Evolutionary conservation across 1,284 basidiomycete genomes (phyloP).

Genomic region (Sporisorium scitamineum): DNA sequence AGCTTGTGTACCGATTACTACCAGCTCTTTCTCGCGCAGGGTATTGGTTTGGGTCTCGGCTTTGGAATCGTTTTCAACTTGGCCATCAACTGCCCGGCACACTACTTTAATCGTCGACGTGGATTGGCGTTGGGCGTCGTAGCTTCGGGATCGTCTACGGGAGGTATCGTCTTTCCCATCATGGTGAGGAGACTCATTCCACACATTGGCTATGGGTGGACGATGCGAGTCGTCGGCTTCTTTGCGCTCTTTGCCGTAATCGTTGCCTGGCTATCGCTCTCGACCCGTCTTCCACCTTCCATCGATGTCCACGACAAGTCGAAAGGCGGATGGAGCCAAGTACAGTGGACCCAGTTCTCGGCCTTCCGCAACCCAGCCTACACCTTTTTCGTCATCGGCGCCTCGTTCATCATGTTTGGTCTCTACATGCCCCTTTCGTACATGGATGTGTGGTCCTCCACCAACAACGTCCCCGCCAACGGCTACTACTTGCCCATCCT

Average conservation of each 20-base stretch:
- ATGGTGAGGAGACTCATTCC: slow-evolving; percentile 44
- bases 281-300: slow-evolving; percentile 41
- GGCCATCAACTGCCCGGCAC: slow-evolving; percentile 39
- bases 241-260: slow-evolving; percentile 41
- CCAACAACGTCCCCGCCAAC: slow-evolving; percentile 26
- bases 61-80: slow-evolving; percentile 52
- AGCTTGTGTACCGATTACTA: slow-evolving; percentile 58
- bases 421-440: slow-evolving; percentile 56
- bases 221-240: slow-evolving; percentile 54
- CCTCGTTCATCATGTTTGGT: slow-evolving; percentile 50
- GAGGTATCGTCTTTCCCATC: slow-evolving; percentile 62
- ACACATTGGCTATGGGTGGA: slow-evolving; percentile 53
- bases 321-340: slow-evolving; percentile 49
- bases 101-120: slow-evolving; percentile 43
- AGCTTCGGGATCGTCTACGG: slow-evolving; percentile 53
- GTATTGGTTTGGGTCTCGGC: slow-evolving; percentile 56
- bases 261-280: slow-evolving; percentile 43
- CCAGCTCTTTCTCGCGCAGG: slow-evolving; percentile 60
- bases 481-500: slow-evolving; percentile 57
- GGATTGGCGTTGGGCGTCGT: slow-evolving; percentile 53
- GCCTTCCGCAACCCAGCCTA: slow-evolving; percentile 50
- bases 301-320: slow-evolving; percentile 44
- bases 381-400: slow-evolving; percentile 41
- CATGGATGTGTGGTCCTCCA: slow-evolving; percentile 47
- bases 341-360: slow-evolving; percentile 35